Evolutionary conservation across 768 basidiomycete species (phyloP).

Genomic region (Termitomyces bulborhizus): DNA sequence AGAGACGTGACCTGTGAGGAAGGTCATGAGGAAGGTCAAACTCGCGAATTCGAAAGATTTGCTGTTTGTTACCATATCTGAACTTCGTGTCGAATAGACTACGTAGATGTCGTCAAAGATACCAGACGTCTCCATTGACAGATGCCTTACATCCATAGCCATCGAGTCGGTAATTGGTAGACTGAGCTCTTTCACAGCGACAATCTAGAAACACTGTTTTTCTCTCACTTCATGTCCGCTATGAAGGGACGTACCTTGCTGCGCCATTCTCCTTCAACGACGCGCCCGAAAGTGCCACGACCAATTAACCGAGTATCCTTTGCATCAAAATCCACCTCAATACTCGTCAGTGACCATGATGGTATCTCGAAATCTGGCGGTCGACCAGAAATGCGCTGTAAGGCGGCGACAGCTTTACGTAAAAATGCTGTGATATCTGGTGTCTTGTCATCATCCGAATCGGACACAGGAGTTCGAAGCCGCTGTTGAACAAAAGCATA

Average conservation of each 20-base stretch:
- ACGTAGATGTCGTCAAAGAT: neutral
- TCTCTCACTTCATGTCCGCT: neutral
- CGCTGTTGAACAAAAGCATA: slow-evolving; percentile 1
- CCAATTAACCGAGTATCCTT: slow-evolving; percentile 16
- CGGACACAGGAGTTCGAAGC: neutral
- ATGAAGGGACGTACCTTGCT: slow-evolving; percentile 11
- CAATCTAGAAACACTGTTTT: slow-evolving; percentile 10
- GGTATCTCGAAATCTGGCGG: slow-evolving; percentile 14
- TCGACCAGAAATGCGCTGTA: slow-evolving; percentile 11
- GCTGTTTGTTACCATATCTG: slow-evolving; percentile 27
- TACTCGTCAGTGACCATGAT: slow-evolving; percentile 19
- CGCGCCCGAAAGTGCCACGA: slow-evolving; percentile 21
- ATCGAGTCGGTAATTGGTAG: slow-evolving; percentile 4
- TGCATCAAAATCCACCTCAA: slow-evolving; percentile 18
- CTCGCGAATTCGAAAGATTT: neutral
- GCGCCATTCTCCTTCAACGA: slow-evolving; percentile 22
- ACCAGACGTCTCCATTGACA: neutral
- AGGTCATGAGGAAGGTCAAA: slow-evolving; percentile 3
- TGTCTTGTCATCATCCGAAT: neutral
- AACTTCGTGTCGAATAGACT: slow-evolving; percentile 37
- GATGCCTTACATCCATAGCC: slow-evolving; percentile 7
- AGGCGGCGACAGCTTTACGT: slow-evolving; percentile 6
- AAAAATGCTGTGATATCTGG: slow-evolving; percentile 9
- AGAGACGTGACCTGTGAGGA: slow-evolving; percentile 30
- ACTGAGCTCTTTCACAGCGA: slow-evolving; percentile 25